Evolutionary conservation across 176 grass and related monocot genomes (phyloP), one percentile per base, ranked within the genome.

Genomic region (Thinopyrum elongatum): DNA sequence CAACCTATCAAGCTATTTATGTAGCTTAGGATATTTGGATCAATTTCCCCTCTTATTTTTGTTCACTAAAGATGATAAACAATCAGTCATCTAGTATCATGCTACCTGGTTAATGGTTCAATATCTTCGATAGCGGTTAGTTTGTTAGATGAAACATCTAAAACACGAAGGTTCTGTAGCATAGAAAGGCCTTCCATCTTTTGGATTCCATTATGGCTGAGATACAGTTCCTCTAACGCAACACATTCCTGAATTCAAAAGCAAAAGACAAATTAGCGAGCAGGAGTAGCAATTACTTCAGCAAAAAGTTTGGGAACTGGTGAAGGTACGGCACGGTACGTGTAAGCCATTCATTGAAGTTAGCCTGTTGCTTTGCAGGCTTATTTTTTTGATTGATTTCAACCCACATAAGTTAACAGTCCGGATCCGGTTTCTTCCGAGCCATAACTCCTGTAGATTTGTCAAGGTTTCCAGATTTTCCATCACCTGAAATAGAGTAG

Each of bases 61-160:
- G 22, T 59, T n/a, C 25, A 61, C 14, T 19, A 17, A 53, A 23
- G 16, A 51, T 30, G 51, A 91, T 27, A 68, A 41, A 19, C 38
- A 16, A 83, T 34, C 2, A 26, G 9, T 35, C 22, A 91, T 8
- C 57, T 74, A 49, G 16, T 33, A 77, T 51, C 23, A 51, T 41
- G 60, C 79, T 92, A 98, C 97, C 84, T 93, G 80, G 88, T 91
- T 84, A 99, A 79, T 39, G 82, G 88, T 78, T 96, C 94, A 83
- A 94, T 93, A 85, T 93, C 86, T 77, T 83, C 53, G 10, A 99
- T 88, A 58, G 76, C 30, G 3, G 75, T 93, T 78, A 99, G 70
- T 89, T 99, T 99, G 78, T 99, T 99, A 58, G 92, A 94, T 74
- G 94, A 94, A 94, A 99, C 83, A 89, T 99, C 94, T 82, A 99